These are phyloP conservation scores for Colletotrichum theobromicola DNA, from an alignment of 2,329 filamentous ascomycete species.

Conservation along the genomic window DNA sequence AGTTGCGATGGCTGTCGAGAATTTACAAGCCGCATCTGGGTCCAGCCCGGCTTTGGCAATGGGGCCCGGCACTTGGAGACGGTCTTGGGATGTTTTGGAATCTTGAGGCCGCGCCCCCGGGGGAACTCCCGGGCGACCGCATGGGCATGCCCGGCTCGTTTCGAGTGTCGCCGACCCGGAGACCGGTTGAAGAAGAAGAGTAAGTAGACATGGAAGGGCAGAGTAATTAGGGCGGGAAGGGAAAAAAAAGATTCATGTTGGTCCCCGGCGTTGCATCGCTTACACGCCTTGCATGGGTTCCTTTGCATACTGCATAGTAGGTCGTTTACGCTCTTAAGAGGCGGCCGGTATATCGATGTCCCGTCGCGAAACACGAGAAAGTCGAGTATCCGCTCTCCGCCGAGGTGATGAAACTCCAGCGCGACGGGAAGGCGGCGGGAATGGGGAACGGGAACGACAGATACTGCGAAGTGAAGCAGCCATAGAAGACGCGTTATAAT, in stretches of 20 bases:
- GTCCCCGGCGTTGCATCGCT: not conserved
- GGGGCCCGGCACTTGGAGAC: not conserved
- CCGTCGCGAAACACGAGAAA: not conserved
- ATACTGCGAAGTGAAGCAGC: not conserved
- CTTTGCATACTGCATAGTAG: too few species aligned
- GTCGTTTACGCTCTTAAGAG: not conserved
- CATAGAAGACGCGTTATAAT: not conserved
- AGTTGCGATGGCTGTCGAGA: not conserved
- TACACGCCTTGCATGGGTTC: not conserved
- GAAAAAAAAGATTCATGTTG: not conserved
- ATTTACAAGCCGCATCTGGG: not conserved
- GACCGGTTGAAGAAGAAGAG: not conserved
- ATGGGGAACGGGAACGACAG: not conserved
- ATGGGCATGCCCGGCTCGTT: not conserved
- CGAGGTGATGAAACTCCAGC: not conserved
- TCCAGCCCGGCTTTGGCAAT: not conserved
- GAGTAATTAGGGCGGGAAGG: not conserved
- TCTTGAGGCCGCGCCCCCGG: not conserved
- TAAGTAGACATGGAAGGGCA: not conserved
- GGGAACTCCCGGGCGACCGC: not conserved
- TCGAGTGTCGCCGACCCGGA: not conserved
- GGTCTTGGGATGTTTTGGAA: not conserved
- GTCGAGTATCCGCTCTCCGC: not conserved
- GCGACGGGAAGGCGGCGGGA: not conserved
- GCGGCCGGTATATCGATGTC: not conserved